Base-by-base conservation (phyloP, 192 early-diverging fungal species). In the Umbelopsis vinacea region DNA sequence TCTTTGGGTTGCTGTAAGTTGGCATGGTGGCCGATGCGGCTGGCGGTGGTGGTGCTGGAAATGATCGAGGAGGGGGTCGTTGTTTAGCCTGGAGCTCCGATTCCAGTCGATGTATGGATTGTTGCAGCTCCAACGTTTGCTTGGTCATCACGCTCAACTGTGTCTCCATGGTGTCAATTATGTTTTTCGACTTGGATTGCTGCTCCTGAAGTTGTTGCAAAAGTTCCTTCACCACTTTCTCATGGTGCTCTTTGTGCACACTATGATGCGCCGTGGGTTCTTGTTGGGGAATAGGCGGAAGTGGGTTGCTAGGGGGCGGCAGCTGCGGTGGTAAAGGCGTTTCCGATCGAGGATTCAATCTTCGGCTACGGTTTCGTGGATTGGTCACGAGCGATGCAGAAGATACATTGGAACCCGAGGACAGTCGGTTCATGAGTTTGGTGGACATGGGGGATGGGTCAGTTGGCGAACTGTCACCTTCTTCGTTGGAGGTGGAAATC, bases 271-370 rank as follows among this genome's bases (percentile, higher is more conserved):
- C 35, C 15, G 3, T 6, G 35, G 26, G 57, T 63, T n/a, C 14
- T 6, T 63, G 29, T 6, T 2, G 17, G 0, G 57, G 57, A 14
- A 63, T 63, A 19, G 57, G 57, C 10, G 57, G 57, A 19, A 63
- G 33, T 6, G 57, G 57, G 33, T 63, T 29, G 33, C 17, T 63
- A n/a, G 57, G 57, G 17, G 57, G 57, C 19, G 57, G 57, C 5
- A 63, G 57, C 35, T 63, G 57, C 12, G 57, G 57, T 37, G 57
- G 57, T n/a, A 63, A 6, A 17, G 57, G 57, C 2, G 57, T 37
- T 63, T 63, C 57, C 35, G 57, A 5, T 63, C 57, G 57, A 63
- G 57, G 33, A 63, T 63, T 63, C 9, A 63, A 26, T 37, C 57
- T 22, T 63, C 57, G 33, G 14, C 57, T 63, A 35, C 57, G 57